phyloP scores from a whole-genome alignment of 1,284 basidiomycete genomes.

The Ganoderma leucocontextum region DNA sequence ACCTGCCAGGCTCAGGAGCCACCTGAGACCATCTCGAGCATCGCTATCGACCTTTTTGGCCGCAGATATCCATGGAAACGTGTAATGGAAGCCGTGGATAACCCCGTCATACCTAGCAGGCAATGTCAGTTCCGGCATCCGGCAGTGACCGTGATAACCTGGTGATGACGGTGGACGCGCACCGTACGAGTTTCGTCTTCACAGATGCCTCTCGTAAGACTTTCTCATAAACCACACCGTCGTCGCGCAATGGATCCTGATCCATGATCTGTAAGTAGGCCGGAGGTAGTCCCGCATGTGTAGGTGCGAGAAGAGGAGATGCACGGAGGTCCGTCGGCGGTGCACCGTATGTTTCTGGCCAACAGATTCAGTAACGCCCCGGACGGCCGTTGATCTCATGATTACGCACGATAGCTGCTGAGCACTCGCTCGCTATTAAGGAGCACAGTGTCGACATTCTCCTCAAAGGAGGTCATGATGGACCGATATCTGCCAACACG shows the following conservation, averaged over 20 bases:
- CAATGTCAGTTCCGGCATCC: neutral
- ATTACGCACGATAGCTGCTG: neutral
- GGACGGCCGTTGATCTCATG: too few relatives aligned
- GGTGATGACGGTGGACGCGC: slow-evolving; percentile 7
- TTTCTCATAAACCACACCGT: slow-evolving; percentile 35
- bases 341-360: slow-evolving; percentile 16
- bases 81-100: slow-evolving; percentile 21
- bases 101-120: slow-evolving; percentile 24
- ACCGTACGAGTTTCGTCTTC: slow-evolving; percentile 33
- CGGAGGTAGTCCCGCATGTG: slow-evolving; percentile 31
- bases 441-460: neutral
- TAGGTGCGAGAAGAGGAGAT: slow-evolving; percentile 29
- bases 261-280: slow-evolving; percentile 35
- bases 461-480: neutral
- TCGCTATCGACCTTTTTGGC: slow-evolving; percentile 9
- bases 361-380: neutral
- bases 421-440: neutral
- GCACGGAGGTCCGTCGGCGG: slow-evolving; percentile 27
- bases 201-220: slow-evolving; percentile 34
- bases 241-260: slow-evolving; percentile 36
- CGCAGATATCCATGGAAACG: slow-evolving; percentile 2
- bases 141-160: neutral
- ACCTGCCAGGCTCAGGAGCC: slow-evolving; percentile 11
- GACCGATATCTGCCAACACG: neutral
- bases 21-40: slow-evolving; percentile 14